phyloP scores from a whole-genome alignment of 768 basidiomycete genomes.

The Lactarius tabidus region DNA sequence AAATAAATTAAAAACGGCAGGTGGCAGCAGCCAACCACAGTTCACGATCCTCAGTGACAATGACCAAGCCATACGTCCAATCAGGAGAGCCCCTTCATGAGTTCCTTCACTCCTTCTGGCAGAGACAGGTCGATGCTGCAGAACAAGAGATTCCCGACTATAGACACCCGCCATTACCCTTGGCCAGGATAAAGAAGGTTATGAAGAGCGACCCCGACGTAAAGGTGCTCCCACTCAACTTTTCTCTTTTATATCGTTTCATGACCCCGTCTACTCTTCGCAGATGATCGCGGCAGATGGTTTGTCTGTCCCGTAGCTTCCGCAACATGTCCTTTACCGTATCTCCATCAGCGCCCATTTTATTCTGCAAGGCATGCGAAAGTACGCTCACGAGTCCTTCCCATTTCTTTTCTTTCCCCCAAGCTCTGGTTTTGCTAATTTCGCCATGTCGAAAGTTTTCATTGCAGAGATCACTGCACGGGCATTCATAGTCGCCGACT shows the following conservation, averaged over 20 bases:
- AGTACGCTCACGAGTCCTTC: constrained; percentile 54
- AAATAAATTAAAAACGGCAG: constrained; percentile 1
- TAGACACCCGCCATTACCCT: constrained; percentile 80
- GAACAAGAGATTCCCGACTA: constrained; percentile 89
- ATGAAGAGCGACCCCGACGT: constrained; percentile 99
- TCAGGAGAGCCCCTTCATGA: constrained; percentile 83
- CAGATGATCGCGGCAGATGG: constrained; percentile 99
- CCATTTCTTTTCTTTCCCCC: background rate
- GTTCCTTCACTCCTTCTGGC: constrained; percentile 87
- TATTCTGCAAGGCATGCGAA: constrained; percentile 98
- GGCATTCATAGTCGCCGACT: constrained; percentile 92
- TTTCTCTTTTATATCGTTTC: background rate
- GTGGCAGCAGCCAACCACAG: constrained; percentile 23
- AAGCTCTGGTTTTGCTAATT: constrained; percentile 2
- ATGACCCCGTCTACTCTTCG: background rate
- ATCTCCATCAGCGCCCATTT: constrained; percentile 65
- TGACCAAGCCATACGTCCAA: constrained; percentile 62
- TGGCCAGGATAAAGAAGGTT: constrained; percentile 97
- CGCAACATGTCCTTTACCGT: constrained; percentile 14
- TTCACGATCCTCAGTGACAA: constrained; percentile 25
- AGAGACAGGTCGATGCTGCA: constrained; percentile 78
- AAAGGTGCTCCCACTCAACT: constrained; percentile 55
- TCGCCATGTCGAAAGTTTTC: constrained; percentile 60
- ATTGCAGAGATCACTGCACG: constrained; percentile 95
- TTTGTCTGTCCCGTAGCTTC: constrained; percentile 35